Base-by-base conservation (phyloP, 2,329 filamentous ascomycete genomes). In the Penicillium palitans region DNA sequence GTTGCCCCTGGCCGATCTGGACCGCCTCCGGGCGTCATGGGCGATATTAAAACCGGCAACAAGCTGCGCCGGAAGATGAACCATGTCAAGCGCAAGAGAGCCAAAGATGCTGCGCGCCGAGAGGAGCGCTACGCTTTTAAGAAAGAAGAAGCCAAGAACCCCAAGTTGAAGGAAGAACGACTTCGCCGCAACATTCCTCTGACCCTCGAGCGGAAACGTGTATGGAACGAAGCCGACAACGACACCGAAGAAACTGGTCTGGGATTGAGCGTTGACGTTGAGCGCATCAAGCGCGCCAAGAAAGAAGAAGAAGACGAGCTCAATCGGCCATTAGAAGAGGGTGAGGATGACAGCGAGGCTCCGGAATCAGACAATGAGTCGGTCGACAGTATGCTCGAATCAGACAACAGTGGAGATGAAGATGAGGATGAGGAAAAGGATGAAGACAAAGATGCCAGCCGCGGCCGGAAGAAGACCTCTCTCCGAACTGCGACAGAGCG, bases 151-250 rank as follows among this genome's bases (percentile, higher is more conserved):
- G 85, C 88, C 63, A 90, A 89, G 74, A 86, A 97, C 69, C 93
- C 93, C 2, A 83, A 86, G 59, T 77, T 96, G 59, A 86, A 87
- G 66, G 86, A 85, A 61, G 84, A 89, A 64, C 85, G 95, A 67
- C 80, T 93, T 60, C 87, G 86, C 60, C 86, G 84, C 65, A 96
- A 96, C 78, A 83, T 92, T 44, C 90, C 95, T 0, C 75, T 85
- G 55, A 96, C 91, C 0, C 83, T 96, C 58, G 93, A 97, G 68
- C 85, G 87, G 68, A 96, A 96, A 80, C 86, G 95, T 73, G 87
- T 91, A 33, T 98, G 91, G 91, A 93, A 97, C 68, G 87, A 93
- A 52, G 84, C 85, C 50, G 87, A 87, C 48, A 76, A 77, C 52
- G 79, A 80, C 59, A 74, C 74, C 17, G 78, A 79, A 40, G 76